These are phyloP conservation scores for Solanum paucissectum DNA, from an alignment of 257 asterid genomes.

Conservation along the genomic window DNA sequence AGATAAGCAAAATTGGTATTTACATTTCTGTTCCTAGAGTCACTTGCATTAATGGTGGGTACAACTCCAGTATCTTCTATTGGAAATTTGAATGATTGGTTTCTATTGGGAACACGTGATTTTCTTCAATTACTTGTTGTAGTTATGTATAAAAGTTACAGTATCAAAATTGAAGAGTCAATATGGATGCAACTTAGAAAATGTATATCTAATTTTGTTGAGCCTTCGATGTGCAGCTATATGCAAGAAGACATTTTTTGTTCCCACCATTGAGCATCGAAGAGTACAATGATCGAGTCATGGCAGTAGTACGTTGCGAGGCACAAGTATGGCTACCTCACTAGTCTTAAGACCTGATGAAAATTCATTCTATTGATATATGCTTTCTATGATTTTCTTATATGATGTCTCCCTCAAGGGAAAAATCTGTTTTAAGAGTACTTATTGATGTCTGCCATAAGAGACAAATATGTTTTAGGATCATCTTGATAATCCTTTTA, in stretches of 20 bases:
- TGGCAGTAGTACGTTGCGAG: conserved; percentile 95
- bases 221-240: conserved; percentile 37
- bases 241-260: conserved; percentile 89
- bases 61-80: not conserved
- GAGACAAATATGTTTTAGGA: not conserved
- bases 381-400: not conserved
- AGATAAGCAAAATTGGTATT: not conserved
- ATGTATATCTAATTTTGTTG: not conserved
- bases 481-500: not conserved
- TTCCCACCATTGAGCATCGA: conserved; percentile 79
- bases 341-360: not conserved
- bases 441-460: not conserved
- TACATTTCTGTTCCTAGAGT: not conserved
- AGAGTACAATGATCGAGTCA: conserved; percentile 77
- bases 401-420: not conserved
- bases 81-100: not conserved
- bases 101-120: not conserved
- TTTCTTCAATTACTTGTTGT: not conserved
- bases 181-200: not conserved
- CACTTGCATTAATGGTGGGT: not conserved
- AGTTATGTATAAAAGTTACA: not conserved
- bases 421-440: not conserved
- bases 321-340: conserved; percentile 55
- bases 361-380: not conserved
- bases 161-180: not conserved